Conservation (phyloP, 805 yeast genomes). For the Ogataea saltuana region DNA sequence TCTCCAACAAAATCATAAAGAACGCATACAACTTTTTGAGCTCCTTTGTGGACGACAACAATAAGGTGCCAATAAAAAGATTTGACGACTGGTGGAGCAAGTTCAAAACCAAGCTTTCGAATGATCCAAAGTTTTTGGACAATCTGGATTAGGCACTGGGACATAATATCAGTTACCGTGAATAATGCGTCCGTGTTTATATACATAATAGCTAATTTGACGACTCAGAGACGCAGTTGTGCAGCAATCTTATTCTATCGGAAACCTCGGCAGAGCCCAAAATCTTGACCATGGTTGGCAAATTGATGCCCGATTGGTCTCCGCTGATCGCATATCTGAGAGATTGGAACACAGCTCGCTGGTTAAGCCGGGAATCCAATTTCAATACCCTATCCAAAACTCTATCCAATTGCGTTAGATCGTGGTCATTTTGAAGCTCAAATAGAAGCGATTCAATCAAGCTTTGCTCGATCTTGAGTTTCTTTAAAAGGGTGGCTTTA, state of each 20-base stretch:
- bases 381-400: constrained; percentile 8
- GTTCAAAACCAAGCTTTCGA: constrained; percentile 70
- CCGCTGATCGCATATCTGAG: constrained; percentile 73
- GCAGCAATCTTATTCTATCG: constrained; percentile 26
- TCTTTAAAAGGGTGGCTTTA: constrained; percentile 13
- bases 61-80: constrained; percentile 82
- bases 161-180: too few species aligned
- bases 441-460: constrained; percentile 1
- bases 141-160: constrained; percentile 32
- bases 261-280: constrained; percentile 48
- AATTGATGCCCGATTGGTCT: constrained; percentile 64
- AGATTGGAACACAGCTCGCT: constrained; percentile 53
- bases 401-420: constrained; percentile 15
- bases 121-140: constrained; percentile 82
- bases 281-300: constrained; percentile 56
- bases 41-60: constrained; percentile 78
- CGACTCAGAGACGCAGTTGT: constrained; percentile 2
- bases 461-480: constrained; percentile 20
- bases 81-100: constrained; percentile 97
- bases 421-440: constrained; percentile 13
- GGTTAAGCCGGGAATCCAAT: constrained; percentile 21
- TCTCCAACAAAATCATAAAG: constrained; percentile 86
- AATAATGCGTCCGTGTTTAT: too few species aligned
- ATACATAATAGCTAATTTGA: constrained; percentile 1
- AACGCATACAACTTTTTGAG: constrained; percentile 90